Conservation (phyloP, 2,329 filamentous ascomycete genomes). For the Fusarium torulosum region DNA sequence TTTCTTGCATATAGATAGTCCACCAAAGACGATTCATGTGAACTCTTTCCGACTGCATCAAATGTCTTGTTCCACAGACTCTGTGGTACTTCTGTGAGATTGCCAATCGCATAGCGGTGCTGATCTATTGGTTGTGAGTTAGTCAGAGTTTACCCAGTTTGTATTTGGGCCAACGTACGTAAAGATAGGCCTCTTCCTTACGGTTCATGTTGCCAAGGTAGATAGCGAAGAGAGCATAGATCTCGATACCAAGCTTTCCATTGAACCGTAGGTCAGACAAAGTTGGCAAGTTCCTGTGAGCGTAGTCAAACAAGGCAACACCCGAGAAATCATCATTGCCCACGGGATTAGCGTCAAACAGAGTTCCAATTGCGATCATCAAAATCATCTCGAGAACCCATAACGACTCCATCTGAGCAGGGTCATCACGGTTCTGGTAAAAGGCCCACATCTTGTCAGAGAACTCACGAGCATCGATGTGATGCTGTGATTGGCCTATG, state of each 20-base stretch:
- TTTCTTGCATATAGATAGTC: slow-evolving; percentile 51
- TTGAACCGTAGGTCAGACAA: slow-evolving; percentile 46
- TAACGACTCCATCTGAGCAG: slow-evolving; percentile 38
- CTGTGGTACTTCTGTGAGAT: slow-evolving; percentile 49
- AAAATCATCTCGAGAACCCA: slow-evolving; percentile 49
- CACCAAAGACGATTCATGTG: slow-evolving; percentile 49
- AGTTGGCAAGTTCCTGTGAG: slow-evolving; percentile 47
- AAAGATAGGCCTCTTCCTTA: slow-evolving; percentile 47
- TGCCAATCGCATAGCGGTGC: slow-evolving; percentile 47
- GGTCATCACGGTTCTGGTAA: slow-evolving; percentile 43
- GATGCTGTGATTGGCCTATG: slow-evolving; percentile 47
- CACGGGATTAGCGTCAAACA: slow-evolving; percentile 46
- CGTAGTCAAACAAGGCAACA: slow-evolving; percentile 43
- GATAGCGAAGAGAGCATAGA: slow-evolving; percentile 46
- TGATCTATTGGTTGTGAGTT: slow-evolving; percentile 33
- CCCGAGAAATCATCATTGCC: slow-evolving; percentile 46
- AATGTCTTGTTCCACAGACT: slow-evolving; percentile 44
- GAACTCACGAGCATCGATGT: slow-evolving; percentile 46
- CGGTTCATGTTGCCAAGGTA: slow-evolving; percentile 46
- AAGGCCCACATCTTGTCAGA: slow-evolving; percentile 47
- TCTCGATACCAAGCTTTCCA: slow-evolving; percentile 49
- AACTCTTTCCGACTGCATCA: slow-evolving; percentile 47
- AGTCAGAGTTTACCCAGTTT: background rate
- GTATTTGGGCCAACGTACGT: slow-evolving; percentile 18
- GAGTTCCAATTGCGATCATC: slow-evolving; percentile 44